These are phyloP conservation scores for Boletellus deceptivus DNA, from an alignment of 1,284 basidiomycete species.

Conservation along the genomic window DNA sequence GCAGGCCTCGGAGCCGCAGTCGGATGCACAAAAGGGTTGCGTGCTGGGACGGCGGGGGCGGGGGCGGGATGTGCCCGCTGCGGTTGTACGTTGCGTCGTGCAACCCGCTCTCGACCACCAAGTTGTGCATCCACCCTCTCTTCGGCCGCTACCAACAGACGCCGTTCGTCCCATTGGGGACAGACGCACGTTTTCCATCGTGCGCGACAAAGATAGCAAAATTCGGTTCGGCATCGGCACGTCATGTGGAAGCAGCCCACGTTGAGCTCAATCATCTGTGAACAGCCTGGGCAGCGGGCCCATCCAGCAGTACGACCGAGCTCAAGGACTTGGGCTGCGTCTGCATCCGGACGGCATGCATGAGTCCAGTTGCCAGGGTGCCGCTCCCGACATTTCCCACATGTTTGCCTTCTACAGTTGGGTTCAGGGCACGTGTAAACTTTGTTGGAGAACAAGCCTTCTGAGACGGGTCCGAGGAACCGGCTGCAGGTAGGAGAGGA, in stretches of 20 bases:
- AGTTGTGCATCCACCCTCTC: constrained; percentile 30
- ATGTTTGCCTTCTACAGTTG: constrained; percentile 33
- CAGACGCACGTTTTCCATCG: constrained; percentile 44
- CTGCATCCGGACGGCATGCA: constrained; percentile 30
- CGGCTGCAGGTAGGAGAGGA: constrained; percentile 37
- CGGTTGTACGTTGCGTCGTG: constrained; percentile 10
- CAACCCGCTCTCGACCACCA: constrained; percentile 5
- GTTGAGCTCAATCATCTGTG: constrained; percentile 41
- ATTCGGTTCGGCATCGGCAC: constrained; percentile 44
- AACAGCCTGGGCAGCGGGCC: constrained; percentile 44
- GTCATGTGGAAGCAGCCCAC: constrained; percentile 48
- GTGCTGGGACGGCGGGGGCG: neutral
- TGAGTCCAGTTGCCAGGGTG: constrained; percentile 18
- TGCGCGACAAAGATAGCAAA: constrained; percentile 43
- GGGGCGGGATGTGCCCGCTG: constrained; percentile 1
- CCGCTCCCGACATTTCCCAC: constrained; percentile 35
- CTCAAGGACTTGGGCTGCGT: constrained; percentile 31
- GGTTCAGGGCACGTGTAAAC: constrained; percentile 24
- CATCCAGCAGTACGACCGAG: constrained; percentile 38
- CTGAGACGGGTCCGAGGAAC: constrained; percentile 40
- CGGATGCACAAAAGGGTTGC: neutral
- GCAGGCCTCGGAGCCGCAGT: neutral
- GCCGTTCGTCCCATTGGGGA: constrained; percentile 41
- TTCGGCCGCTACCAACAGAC: constrained; percentile 34
- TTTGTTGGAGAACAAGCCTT: constrained; percentile 6